phyloP scores from a whole-genome alignment of 2,329 filamentous ascomycete species.

The Teratosphaeria epicoccoides region DNA sequence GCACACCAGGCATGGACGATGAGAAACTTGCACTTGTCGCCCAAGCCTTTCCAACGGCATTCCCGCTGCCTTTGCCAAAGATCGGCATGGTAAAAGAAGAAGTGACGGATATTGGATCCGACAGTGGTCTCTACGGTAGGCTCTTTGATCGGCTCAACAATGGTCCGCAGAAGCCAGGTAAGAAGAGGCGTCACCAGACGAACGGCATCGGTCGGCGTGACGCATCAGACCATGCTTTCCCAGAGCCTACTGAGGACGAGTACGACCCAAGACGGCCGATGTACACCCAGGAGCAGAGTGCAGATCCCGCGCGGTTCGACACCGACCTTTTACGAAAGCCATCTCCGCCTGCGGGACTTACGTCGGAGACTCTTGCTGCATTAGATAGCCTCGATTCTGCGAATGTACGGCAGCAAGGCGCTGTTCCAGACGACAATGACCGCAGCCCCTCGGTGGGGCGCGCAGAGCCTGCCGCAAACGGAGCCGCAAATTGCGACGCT shows the following conservation, averaged over 20 bases:
- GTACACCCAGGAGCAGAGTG: slow-evolving; percentile 8
- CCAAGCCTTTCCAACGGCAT: slow-evolving; percentile 26
- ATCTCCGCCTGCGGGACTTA: slow-evolving; percentile 4
- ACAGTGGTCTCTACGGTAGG: slow-evolving; percentile 11
- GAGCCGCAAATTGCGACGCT: not conserved
- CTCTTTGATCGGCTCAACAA: slow-evolving; percentile 19
- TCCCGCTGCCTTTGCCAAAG: slow-evolving; percentile 33
- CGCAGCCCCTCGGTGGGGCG: slow-evolving; percentile 12
- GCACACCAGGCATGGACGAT: slow-evolving; percentile 47
- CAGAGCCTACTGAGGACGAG: slow-evolving; percentile 35
- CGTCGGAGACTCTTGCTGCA: slow-evolving; percentile 17
- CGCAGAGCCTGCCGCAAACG: slow-evolving; percentile 4
- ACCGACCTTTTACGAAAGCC: slow-evolving; percentile 19
- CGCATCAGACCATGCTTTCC: slow-evolving; percentile 20
- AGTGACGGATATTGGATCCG: slow-evolving; percentile 5
- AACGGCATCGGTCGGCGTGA: slow-evolving; percentile 17
- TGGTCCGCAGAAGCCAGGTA: slow-evolving; percentile 16
- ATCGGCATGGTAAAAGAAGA: slow-evolving; percentile 28
- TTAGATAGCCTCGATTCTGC: slow-evolving; percentile 11
- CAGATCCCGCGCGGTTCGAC: slow-evolving; percentile 21
- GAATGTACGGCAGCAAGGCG: not conserved
- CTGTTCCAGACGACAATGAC: not conserved
- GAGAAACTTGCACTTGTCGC: slow-evolving; percentile 33
- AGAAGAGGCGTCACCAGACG: slow-evolving; percentile 22
- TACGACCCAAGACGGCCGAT: slow-evolving; percentile 37